phyloP scores from a whole-genome alignment of 2,329 filamentous ascomycete genomes.

The Cordyceps cateniannulata region DNA sequence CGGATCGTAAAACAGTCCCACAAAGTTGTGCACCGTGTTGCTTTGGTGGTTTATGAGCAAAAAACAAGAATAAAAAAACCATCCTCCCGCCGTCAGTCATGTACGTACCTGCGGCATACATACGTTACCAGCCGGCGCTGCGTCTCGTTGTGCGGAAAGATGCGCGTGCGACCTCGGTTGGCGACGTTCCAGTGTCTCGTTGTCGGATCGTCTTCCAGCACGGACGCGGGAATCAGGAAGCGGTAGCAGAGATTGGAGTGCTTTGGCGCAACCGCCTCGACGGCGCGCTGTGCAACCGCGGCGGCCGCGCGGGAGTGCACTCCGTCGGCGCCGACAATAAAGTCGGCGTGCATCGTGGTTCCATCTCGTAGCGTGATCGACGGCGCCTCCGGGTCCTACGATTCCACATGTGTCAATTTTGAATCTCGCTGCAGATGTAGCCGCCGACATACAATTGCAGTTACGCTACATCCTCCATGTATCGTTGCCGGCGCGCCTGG shows the following conservation, averaged over 20 bases:
- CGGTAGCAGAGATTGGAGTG: constrained; percentile 29
- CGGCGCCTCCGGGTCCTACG: constrained; percentile 20
- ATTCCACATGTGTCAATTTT: background rate
- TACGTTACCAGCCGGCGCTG: constrained; percentile 27
- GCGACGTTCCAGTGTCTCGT: constrained; percentile 26
- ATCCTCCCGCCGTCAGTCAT: background rate
- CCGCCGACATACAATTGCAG: background rate
- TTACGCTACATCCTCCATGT: constrained; percentile 20
- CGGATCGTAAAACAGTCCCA: constrained; percentile 25
- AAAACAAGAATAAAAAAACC: too few relatives aligned
- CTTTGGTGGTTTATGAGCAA: constrained; percentile 18
- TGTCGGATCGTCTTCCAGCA: constrained; percentile 24
- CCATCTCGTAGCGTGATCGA: constrained; percentile 26
- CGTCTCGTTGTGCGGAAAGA: constrained; percentile 19
- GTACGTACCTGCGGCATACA: constrained; percentile 25
- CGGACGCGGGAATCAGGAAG: constrained; percentile 26
- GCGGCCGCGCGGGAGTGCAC: constrained; percentile 29
- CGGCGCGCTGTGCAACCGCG: constrained; percentile 21
- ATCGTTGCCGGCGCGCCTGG: constrained; percentile 21
- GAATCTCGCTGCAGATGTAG: background rate
- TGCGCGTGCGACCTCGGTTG: constrained; percentile 19
- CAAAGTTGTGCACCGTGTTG: constrained; percentile 29
- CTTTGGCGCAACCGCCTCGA: constrained; percentile 20
- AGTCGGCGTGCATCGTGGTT: constrained; percentile 15
- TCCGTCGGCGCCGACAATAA: constrained; percentile 36